phyloP scores from a whole-genome alignment of 2,329 filamentous ascomycete species.

The Pseudogymnoascus sp. region DNA sequence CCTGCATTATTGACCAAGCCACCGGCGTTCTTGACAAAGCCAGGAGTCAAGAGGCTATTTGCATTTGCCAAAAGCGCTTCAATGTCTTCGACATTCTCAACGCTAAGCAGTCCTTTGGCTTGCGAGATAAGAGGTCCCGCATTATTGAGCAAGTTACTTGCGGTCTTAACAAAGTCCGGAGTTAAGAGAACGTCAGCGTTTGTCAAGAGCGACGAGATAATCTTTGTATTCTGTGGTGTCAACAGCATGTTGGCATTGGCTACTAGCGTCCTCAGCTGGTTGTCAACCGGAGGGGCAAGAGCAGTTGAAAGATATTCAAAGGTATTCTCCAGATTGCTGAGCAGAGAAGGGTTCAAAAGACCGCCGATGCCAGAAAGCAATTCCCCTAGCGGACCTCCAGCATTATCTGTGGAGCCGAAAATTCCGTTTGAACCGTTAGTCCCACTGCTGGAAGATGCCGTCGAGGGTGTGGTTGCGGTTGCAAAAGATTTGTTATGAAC shows the following conservation, averaged over 20 bases:
- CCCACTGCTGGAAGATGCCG: neutral
- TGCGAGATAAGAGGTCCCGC: neutral
- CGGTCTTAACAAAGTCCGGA: neutral
- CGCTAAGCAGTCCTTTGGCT: neutral
- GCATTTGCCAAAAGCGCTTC: neutral
- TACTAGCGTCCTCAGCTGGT: neutral
- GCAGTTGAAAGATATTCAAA: neutral
- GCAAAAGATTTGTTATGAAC: neutral
- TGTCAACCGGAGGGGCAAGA: neutral
- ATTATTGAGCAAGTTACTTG: neutral
- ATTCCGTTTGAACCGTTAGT: neutral
- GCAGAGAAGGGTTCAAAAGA: neutral
- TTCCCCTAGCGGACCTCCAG: neutral
- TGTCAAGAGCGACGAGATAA: neutral
- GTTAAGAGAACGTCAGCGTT: slow-evolving; percentile 17
- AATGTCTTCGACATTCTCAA: neutral
- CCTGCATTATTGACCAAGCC: neutral
- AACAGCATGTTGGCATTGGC: neutral
- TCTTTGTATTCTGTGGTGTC: neutral
- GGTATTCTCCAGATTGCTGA: neutral
- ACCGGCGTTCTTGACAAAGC: neutral
- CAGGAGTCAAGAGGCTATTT: neutral
- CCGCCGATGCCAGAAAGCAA: neutral
- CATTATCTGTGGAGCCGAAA: neutral
- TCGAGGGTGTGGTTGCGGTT: neutral